These are phyloP conservation scores for Termitomyces sp. DNA, from an alignment of 768 basidiomycete species.

Conservation along the genomic window DNA sequence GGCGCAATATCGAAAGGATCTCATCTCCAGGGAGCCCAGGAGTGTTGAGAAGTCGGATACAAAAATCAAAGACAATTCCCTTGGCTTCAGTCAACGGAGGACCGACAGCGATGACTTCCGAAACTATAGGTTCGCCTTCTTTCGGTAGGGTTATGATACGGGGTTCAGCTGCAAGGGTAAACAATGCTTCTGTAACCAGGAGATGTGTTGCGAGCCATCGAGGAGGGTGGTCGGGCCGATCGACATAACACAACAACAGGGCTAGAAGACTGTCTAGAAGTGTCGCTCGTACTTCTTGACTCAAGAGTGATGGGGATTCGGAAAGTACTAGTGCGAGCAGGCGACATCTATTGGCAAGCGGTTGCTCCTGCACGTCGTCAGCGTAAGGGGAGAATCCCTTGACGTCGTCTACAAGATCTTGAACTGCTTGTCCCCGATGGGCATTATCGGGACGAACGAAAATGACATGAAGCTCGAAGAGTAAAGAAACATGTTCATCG, in stretches of 20 bases:
- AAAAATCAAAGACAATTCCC: constrained; percentile 69
- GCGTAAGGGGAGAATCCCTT: constrained; percentile 61
- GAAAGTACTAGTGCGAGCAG: constrained; percentile 81
- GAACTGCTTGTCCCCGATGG: constrained; percentile 64
- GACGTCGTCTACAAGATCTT: constrained; percentile 75
- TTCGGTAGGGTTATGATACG: constrained; percentile 61
- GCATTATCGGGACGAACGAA: constrained; percentile 64
- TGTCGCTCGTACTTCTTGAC: constrained; percentile 46
- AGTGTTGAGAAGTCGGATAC: constrained; percentile 64
- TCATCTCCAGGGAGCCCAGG: constrained; percentile 74
- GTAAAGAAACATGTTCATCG: constrained; percentile 82
- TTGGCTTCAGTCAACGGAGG: constrained; percentile 62
- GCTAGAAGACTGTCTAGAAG: constrained; percentile 70
- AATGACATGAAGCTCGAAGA: constrained; percentile 84
- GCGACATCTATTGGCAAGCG: constrained; percentile 78
- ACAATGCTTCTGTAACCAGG: constrained; percentile 80
- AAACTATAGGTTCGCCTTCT: constrained; percentile 59
- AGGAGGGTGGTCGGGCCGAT: constrained; percentile 56
- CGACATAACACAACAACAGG: constrained; percentile 56
- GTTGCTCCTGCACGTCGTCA: constrained; percentile 69
- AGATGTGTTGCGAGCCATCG: constrained; percentile 88
- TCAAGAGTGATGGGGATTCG: constrained; percentile 64
- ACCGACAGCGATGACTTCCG: constrained; percentile 52
- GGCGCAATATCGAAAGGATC: constrained; percentile 73
- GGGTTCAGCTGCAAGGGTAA: constrained; percentile 75